Conservation (phyloP, 495 filamentous ascomycete species). For the Neurospora sp. region DNA sequence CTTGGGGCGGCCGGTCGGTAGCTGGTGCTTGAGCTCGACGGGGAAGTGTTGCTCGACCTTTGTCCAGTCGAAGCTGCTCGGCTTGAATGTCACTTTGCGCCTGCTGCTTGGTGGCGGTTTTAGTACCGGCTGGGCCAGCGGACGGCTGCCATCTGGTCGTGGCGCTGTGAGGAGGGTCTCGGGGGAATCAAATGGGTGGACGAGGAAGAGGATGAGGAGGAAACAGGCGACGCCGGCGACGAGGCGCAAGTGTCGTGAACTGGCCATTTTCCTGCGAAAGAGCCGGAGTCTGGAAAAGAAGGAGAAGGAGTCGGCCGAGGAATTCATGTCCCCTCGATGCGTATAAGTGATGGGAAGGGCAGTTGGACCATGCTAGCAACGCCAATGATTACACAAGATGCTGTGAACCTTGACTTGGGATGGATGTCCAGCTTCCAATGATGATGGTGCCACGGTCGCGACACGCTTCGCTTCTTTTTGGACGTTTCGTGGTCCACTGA, state of each 20-base stretch:
- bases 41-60: slow-evolving; percentile 50
- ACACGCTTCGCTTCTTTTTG: background rate
- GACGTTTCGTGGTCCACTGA: no score
- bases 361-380: background rate
- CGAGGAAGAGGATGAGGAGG: slow-evolving; percentile 6
- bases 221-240: slow-evolving; percentile 4
- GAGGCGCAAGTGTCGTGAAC: slow-evolving; percentile 9
- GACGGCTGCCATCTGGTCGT: background rate
- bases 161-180: background rate
- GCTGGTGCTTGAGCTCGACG: slow-evolving; percentile 44
- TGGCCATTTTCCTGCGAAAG: background rate
- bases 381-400: background rate
- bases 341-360: background rate
- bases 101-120: background rate
- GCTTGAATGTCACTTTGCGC: slow-evolving; percentile 8
- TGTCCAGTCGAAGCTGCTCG: slow-evolving; percentile 44
- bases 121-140: background rate
- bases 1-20: slow-evolving; percentile 51
- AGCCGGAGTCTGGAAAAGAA: background rate
- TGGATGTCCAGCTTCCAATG: background rate
- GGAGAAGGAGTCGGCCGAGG: background rate
- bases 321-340: background rate
- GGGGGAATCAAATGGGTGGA: background rate
- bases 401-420: no score
- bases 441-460: background rate